Conservation (phyloP, 805 yeast genomes). For the Ogataea sp. region DNA sequence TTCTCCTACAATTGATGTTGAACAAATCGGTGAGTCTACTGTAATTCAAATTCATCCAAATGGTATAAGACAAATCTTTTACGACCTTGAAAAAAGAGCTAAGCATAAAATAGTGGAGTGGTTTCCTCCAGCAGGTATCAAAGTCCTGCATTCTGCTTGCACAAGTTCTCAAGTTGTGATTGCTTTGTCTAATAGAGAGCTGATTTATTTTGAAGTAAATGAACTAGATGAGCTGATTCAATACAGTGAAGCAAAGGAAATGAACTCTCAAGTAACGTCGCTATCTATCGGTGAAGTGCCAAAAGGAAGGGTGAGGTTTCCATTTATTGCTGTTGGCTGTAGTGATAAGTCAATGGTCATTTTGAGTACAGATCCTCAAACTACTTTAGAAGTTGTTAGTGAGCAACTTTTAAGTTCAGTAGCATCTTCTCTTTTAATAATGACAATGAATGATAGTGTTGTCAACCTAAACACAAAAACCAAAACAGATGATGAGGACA, state of each 20-base stretch:
- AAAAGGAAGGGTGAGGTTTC: constrained; percentile 37
- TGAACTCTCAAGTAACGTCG: constrained; percentile 42
- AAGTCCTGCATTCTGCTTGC: constrained; percentile 49
- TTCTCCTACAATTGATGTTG: constrained; percentile 58
- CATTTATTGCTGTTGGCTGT: constrained; percentile 62
- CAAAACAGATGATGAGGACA: constrained; percentile 9
- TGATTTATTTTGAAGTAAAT: constrained; percentile 78
- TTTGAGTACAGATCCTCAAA: constrained; percentile 50
- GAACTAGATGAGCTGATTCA: constrained; percentile 62
- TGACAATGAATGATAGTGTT: constrained; percentile 20
- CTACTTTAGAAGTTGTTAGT: constrained; percentile 51
- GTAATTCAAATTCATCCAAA: constrained; percentile 65
- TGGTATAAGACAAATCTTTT: constrained; percentile 56
- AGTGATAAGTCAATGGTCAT: constrained; percentile 65
- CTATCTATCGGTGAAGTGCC: constrained; percentile 43
- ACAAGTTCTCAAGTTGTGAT: constrained; percentile 63
- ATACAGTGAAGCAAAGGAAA: constrained; percentile 51
- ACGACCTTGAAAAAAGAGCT: constrained; percentile 19
- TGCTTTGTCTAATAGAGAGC: constrained; percentile 63
- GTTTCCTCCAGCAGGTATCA: constrained; percentile 75
- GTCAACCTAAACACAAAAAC: constrained; percentile 5
- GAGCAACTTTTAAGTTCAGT: constrained; percentile 60
- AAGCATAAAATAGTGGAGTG: constrained; percentile 46
- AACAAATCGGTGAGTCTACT: constrained; percentile 55
- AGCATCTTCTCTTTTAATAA: constrained; percentile 28